These are phyloP conservation scores for Anethum foeniculum DNA, from an alignment of 140 eudicot genomes.

Conservation along the genomic window DNA sequence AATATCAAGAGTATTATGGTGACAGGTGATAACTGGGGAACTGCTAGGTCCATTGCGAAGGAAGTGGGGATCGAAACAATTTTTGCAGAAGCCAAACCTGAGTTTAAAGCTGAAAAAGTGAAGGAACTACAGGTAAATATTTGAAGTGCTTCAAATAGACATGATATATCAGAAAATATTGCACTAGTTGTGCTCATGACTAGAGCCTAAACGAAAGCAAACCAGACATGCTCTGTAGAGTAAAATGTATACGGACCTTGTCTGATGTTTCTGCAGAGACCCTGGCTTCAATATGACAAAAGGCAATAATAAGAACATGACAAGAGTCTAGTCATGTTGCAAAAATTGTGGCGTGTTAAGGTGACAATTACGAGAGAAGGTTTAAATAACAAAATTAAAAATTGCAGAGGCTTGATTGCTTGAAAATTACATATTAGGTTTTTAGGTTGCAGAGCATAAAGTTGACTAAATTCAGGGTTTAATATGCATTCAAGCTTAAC, in stretches of 20 bases:
- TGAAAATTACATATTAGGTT: background rate
- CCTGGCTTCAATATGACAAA: too few species aligned
- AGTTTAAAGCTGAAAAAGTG: slow-evolving; percentile 75
- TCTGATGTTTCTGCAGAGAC: too few species aligned
- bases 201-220: background rate
- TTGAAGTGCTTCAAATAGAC: background rate
- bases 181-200: background rate
- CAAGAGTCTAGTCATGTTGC: background rate
- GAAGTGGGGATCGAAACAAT: slow-evolving; percentile 68
- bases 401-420: background rate
- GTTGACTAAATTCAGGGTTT: background rate
- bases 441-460: background rate
- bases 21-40: slow-evolving; percentile 94
- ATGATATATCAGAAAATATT: background rate
- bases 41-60: slow-evolving; percentile 79
- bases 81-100: slow-evolving; percentile 85
- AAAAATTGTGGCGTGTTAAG: background rate
- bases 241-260: too few species aligned
- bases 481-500: background rate
- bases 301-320: too few species aligned
- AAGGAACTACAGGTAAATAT: slow-evolving; percentile 70
- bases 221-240: too few species aligned
- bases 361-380: background rate
- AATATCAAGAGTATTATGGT: slow-evolving; percentile 65
- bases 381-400: background rate